Conservation (phyloP, 2,329 filamentous ascomycete species). For the Mollisiaceae sp. region DNA sequence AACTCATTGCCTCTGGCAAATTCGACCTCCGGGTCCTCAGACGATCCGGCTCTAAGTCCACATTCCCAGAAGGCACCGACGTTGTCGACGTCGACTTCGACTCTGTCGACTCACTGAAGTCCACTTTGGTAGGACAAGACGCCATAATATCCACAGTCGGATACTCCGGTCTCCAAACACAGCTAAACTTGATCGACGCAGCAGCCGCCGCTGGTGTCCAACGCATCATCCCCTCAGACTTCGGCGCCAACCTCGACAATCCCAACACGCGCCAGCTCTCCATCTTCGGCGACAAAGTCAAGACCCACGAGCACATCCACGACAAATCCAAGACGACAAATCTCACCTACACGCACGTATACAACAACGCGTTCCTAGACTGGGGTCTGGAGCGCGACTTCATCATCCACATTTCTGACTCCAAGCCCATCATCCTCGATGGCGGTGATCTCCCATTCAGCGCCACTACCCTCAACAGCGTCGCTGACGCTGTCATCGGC, state of each 20-base stretch:
- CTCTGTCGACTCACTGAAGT: conserved; percentile 48
- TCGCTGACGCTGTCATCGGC: conserved; percentile 44
- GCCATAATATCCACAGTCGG: conserved; percentile 32
- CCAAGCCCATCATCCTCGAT: conserved; percentile 50
- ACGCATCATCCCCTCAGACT: conserved; percentile 65
- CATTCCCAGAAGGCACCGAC: conserved; percentile 40
- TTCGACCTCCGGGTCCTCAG: conserved; percentile 32
- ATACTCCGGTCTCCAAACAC: conserved; percentile 25
- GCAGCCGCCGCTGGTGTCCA: conserved; percentile 62
- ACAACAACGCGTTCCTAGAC: conserved; percentile 62
- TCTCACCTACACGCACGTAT: conserved; percentile 59
- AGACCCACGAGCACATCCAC: conserved; percentile 30
- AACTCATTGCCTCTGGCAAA: conserved; percentile 28
- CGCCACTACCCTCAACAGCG: conserved; percentile 36
- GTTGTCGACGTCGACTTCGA: conserved; percentile 49
- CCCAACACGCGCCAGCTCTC: no score
- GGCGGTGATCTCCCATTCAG: conserved; percentile 49
- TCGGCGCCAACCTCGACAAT: conserved; percentile 43
- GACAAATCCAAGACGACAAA: conserved; percentile 33
- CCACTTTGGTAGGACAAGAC: conserved; percentile 39
- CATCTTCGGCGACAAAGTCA: no score
- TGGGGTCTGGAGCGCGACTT: conserved; percentile 53
- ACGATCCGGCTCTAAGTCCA: conserved; percentile 24
- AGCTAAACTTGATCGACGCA: conserved; percentile 56
- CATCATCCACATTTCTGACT: conserved; percentile 49